phyloP scores from a whole-genome alignment of 2,329 filamentous ascomycete species.

The Rutstroemia sp. region DNA sequence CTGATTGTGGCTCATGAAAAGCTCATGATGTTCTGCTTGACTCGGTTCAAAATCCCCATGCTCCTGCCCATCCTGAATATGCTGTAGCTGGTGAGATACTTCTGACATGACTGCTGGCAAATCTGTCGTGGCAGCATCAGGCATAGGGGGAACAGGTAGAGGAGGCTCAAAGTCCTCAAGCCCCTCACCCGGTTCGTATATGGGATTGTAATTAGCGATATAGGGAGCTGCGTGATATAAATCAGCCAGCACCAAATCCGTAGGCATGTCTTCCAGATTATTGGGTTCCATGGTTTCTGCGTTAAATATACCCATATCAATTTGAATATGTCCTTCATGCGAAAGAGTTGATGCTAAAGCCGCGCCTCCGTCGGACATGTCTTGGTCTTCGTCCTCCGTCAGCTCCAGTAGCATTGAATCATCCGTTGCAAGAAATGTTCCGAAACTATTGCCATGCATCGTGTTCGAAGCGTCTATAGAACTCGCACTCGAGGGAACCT shows the following conservation, averaged over 20 bases:
- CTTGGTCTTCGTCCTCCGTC: slow-evolving; percentile 22
- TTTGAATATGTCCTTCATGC: slow-evolving; percentile 17
- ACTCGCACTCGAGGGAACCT: slow-evolving; percentile 5
- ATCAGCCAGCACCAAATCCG: too few relatives aligned
- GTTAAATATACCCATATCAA: slow-evolving; percentile 22
- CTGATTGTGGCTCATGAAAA: slow-evolving; percentile 17
- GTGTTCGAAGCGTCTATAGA: slow-evolving; percentile 15
- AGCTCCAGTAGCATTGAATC: slow-evolving; percentile 5
- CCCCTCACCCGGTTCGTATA: not conserved
- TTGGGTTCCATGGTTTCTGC: slow-evolving; percentile 22
- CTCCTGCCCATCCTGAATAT: slow-evolving; percentile 26
- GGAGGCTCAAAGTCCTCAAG: not conserved
- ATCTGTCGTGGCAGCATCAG: slow-evolving; percentile 7
- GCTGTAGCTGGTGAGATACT: slow-evolving; percentile 26
- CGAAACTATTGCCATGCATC: slow-evolving; percentile 11
- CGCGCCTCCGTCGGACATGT: slow-evolving; percentile 27
- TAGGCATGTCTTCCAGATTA: not conserved
- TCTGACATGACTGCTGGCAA: slow-evolving; percentile 24
- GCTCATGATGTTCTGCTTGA: slow-evolving; percentile 17
- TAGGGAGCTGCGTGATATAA: too few relatives aligned
- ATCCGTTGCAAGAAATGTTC: slow-evolving; percentile 12
- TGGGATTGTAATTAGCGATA: not conserved
- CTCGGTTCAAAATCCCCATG: slow-evolving; percentile 16
- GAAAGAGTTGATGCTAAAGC: slow-evolving; percentile 17
- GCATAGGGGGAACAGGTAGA: not conserved